phyloP scores from a whole-genome alignment of 169 alveolate genomes.

The Eimeria acervulina region DNA sequence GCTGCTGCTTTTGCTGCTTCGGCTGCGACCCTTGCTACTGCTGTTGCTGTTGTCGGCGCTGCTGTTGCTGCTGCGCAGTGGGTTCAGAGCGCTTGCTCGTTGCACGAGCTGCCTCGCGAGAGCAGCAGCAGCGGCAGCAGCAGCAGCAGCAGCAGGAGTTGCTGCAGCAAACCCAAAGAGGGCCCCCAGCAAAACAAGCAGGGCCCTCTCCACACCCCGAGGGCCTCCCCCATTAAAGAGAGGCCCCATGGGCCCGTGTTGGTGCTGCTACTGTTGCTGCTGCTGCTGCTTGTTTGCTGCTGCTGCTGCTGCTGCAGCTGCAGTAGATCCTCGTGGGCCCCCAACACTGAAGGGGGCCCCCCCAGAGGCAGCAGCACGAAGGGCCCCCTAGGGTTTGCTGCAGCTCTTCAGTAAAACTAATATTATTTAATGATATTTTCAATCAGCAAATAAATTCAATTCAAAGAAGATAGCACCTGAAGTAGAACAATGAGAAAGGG shows the following conservation, averaged over 20 bases:
- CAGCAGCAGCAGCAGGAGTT: slow-evolving; percentile 2
- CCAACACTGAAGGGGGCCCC: not conserved
- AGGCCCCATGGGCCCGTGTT: not conserved
- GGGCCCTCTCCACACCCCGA: not conserved
- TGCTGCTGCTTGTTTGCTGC: not conserved
- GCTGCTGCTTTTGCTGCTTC: slow-evolving; percentile 2
- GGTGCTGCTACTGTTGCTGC: not conserved
- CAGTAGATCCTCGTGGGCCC: not conserved
- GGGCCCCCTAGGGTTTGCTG: slow-evolving; percentile 13
- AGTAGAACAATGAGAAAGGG: too few relatives aligned
- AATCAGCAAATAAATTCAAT: not conserved
- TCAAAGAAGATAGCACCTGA: too few relatives aligned
- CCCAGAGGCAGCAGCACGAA: not conserved
- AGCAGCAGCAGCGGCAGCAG: slow-evolving; percentile 59
- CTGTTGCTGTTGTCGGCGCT: not conserved
- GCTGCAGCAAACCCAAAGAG: slow-evolving; percentile 23
- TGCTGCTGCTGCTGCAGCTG: slow-evolving; percentile 2
- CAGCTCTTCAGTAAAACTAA: not conserved
- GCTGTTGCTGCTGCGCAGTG: not conserved
- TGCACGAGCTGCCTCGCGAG: slow-evolving; percentile 15
- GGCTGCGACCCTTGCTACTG: too few relatives aligned
- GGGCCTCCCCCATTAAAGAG: not conserved
- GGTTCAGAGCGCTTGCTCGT: not conserved
- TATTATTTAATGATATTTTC: too few relatives aligned
- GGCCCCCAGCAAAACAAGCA: slow-evolving; percentile 13